These are phyloP conservation scores for Saccharomyces jurei DNA, from an alignment of 805 yeast genomes.

Conservation along the genomic window DNA sequence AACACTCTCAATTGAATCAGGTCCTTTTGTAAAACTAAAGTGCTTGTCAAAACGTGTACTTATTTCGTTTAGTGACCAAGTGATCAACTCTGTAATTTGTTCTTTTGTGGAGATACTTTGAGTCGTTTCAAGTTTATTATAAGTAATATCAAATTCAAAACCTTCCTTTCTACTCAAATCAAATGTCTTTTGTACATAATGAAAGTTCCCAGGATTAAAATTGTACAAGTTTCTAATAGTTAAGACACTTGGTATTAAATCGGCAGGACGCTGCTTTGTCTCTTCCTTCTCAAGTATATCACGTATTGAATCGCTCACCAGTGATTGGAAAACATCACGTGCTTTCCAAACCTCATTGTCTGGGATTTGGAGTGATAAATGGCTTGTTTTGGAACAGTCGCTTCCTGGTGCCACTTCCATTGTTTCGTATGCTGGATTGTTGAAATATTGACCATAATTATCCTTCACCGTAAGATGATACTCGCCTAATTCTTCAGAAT, in stretches of 20 bases:
- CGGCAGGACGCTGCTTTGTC: constrained; percentile 20
- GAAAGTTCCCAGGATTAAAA: constrained; percentile 64
- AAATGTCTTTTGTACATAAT: constrained; percentile 68
- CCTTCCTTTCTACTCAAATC: constrained; percentile 39
- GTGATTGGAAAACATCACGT: constrained; percentile 59
- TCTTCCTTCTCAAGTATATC: constrained; percentile 26
- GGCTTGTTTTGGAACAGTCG: constrained; percentile 57
- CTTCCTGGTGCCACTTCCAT: constrained; percentile 31
- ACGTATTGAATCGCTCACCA: constrained; percentile 63
- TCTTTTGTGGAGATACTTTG: constrained; percentile 30
- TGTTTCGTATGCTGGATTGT: constrained; percentile 22
- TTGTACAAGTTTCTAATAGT: constrained; percentile 49
- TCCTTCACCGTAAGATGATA: constrained; percentile 57
- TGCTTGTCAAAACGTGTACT: constrained; percentile 40
- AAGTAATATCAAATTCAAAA: constrained; percentile 68
- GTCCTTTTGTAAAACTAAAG: constrained; percentile 35
- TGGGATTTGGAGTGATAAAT: constrained; percentile 63
- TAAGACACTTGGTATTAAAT: constrained; percentile 37
- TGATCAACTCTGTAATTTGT: constrained; percentile 18
- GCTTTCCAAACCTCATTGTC: constrained; percentile 70
- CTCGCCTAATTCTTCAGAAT: constrained; percentile 54
- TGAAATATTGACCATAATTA: constrained; percentile 34
- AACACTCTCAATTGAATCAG: constrained; percentile 11
- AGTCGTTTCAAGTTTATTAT: constrained; percentile 38
- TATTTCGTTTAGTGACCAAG: constrained; percentile 25